phyloP scores from a whole-genome alignment of 1,139 yeast genomes.

The Sporopachydermia cereana region DNA sequence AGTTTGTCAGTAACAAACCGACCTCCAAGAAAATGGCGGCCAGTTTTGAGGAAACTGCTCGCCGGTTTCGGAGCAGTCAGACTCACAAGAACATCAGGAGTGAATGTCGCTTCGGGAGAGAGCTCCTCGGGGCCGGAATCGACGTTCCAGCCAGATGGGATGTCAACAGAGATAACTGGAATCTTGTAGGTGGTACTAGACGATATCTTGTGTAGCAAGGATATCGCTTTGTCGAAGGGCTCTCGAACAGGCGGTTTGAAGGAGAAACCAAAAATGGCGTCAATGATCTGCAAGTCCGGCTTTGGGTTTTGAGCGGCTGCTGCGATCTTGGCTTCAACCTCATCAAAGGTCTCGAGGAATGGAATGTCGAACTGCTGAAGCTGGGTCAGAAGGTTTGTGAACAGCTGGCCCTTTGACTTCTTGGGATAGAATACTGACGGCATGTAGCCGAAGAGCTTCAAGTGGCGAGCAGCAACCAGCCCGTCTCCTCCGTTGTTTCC shows the following conservation, averaged over 20 bases:
- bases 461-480: slow-evolving; percentile 85
- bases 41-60: slow-evolving; percentile 36
- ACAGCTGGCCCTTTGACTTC: slow-evolving; percentile 25
- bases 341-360: slow-evolving; percentile 30
- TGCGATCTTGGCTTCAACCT: slow-evolving; percentile 25
- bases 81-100: slow-evolving; percentile 62
- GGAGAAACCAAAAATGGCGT: slow-evolving; percentile 87
- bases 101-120: slow-evolving; percentile 22
- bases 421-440: slow-evolving; percentile 46
- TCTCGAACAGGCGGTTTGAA: slow-evolving; percentile 80
- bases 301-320: slow-evolving; percentile 13
- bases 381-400: slow-evolving; percentile 32
- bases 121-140: slow-evolving; percentile 60
- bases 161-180: slow-evolving; percentile 73
- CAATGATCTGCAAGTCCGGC: slow-evolving; percentile 42
- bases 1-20: slow-evolving; percentile 57
- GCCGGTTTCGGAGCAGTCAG: slow-evolving; percentile 94
- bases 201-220: slow-evolving; percentile 30
- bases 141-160: slow-evolving; percentile 97
- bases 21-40: slow-evolving; percentile 77
- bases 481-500: slow-evolving; percentile 98
- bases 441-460: slow-evolving; percentile 64
- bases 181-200: slow-evolving; percentile 13
- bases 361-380: slow-evolving; percentile 42
- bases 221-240: slow-evolving; percentile 58